Conservation (phyloP, 306 rosid species). For the Adenanthera pavonina region DNA sequence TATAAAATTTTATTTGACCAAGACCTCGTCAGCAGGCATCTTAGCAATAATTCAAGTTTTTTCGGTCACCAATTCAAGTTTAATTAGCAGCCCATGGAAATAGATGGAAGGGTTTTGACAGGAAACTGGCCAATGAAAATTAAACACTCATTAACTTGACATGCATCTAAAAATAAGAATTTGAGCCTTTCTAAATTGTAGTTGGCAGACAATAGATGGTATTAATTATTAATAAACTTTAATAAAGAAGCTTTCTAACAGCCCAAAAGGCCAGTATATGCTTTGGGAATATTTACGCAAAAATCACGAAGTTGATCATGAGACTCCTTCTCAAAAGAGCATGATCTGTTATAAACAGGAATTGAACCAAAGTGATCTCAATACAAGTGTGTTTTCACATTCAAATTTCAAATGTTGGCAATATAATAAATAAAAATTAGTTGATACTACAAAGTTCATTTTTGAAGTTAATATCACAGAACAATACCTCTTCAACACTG, state of each 20-base stretch:
- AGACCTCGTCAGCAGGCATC: neutral
- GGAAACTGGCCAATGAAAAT: neutral
- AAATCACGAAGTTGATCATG: neutral
- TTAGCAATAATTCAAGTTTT: neutral
- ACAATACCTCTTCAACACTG: slow-evolving; percentile 69
- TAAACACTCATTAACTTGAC: slow-evolving; percentile 1
- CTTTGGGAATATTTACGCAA: neutral
- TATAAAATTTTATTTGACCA: neutral
- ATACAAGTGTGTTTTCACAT: neutral
- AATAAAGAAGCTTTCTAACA: neutral
- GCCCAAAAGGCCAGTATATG: neutral
- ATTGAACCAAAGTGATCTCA: neutral
- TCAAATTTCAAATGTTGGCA: neutral
- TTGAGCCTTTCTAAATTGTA: neutral
- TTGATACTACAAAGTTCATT: neutral
- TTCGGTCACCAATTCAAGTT: too few relatives aligned
- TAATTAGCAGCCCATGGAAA: neutral
- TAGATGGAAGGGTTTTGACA: neutral
- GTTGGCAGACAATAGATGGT: neutral
- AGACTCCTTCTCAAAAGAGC: neutral
- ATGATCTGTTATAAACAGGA: neutral
- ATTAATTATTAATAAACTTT: neutral
- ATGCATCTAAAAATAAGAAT: neutral
- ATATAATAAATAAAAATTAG: neutral
- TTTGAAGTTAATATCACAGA: neutral